A percentile compares a stretch with the other conserved stretches of the same genome.
phyloP scores from a whole-genome alignment of 139 green algal species.

The Yamagishiella unicocca region DNA sequence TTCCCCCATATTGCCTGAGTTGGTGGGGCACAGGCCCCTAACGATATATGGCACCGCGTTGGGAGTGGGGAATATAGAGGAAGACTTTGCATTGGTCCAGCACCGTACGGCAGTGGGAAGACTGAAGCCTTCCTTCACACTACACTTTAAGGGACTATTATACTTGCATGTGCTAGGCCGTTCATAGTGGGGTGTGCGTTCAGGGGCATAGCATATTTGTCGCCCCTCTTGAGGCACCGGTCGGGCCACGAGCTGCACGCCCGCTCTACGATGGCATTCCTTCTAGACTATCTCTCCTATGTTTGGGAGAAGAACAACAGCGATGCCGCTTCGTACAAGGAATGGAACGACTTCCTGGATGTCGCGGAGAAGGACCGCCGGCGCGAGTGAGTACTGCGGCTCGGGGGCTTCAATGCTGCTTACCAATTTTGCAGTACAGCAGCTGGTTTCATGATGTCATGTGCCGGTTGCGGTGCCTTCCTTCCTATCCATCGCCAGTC shows the following conservation, averaged over 20 bases:
- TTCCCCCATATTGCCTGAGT: conserved; percentile 33
- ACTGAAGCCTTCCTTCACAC: too few species aligned
- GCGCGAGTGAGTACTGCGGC: conserved; percentile 52
- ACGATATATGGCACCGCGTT: too few species aligned
- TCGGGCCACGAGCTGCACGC: background rate
- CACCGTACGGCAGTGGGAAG: too few species aligned
- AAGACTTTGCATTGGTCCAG: too few species aligned
- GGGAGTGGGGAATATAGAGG: too few species aligned
- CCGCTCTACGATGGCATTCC: conserved; percentile 47
- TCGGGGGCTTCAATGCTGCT: too few species aligned
- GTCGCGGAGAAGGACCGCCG: conserved; percentile 53
- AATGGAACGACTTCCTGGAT: conserved; percentile 57
- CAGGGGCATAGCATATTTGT: too few species aligned
- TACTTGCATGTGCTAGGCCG: too few species aligned
- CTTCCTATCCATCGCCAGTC: conserved; percentile 21
- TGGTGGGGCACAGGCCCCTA: background rate
- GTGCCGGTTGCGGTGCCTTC: background rate
- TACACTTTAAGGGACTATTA: too few species aligned
- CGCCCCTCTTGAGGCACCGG: background rate
- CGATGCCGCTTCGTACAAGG: conserved; percentile 44
- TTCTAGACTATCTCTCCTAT: conserved; percentile 49
- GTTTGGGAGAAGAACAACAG: conserved; percentile 34
- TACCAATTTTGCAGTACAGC: background rate
- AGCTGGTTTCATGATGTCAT: background rate
- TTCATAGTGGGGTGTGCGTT: too few species aligned